phyloP scores from a whole-genome alignment of 2,329 filamentous ascomycete genomes.

The Ascocoryne sarcoides region DNA sequence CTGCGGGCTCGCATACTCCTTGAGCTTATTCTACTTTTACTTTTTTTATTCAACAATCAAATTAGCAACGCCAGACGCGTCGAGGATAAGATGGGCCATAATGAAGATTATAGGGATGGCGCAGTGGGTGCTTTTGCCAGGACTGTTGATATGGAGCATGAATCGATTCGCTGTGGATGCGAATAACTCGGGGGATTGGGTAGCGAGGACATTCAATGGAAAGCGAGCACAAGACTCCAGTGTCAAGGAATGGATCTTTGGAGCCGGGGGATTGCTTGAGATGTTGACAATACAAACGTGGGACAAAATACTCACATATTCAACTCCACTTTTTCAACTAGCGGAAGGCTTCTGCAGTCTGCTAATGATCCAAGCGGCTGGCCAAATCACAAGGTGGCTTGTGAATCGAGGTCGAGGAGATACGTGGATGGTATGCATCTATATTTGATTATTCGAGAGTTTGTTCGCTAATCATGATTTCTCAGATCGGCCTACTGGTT shows the following conservation, averaged over 20 bases:
- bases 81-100: constrained; percentile 64
- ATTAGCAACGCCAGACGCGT: constrained; percentile 70
- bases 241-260: constrained; percentile 79
- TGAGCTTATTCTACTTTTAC: constrained; percentile 84
- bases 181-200: constrained; percentile 65
- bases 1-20: constrained; percentile 87
- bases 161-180: constrained; percentile 91
- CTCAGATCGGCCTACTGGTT: constrained; percentile 78
- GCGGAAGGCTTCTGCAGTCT: constrained; percentile 95
- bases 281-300: constrained; percentile 73
- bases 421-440: constrained; percentile 90
- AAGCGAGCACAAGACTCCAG: constrained; percentile 57
- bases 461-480: no score
- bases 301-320: constrained; percentile 83
- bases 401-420: constrained; percentile 91
- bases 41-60: constrained; percentile 76
- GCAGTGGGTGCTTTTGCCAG: constrained; percentile 81
- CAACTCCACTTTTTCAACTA: constrained; percentile 88
- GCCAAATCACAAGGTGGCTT: constrained; percentile 89
- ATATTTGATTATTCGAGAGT: no score
- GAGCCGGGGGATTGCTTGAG: constrained; percentile 75
- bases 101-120: constrained; percentile 61
- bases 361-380: constrained; percentile 87
- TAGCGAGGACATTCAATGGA: constrained; percentile 66
- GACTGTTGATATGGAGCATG: constrained; percentile 86